These are phyloP conservation scores for Dryas octopetala DNA, from an alignment of 306 rosid genomes.

Conservation along the genomic window DNA sequence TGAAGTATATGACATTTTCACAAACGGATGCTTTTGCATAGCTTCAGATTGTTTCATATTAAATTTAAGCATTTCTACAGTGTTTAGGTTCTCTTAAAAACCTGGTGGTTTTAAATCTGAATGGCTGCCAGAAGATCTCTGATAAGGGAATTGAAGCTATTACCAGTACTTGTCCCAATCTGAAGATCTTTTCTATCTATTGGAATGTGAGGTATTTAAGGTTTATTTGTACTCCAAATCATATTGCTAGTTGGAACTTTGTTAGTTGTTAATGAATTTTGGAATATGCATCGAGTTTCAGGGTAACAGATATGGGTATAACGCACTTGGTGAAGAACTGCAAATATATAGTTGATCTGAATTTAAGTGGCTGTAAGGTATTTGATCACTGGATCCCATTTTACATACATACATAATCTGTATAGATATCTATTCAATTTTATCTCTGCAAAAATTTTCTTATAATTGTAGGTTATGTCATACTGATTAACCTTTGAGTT, in stretches of 20 bases:
- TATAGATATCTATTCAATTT: neutral
- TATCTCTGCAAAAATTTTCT: neutral
- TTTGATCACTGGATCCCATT: constrained; percentile 22
- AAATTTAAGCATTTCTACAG: constrained; percentile 39
- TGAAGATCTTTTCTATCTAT: constrained; percentile 61
- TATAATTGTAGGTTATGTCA: neutral
- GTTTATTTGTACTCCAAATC: constrained; percentile 18
- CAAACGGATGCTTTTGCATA: neutral
- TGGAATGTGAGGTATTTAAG: constrained; percentile 81
- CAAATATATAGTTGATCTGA: constrained; percentile 59
- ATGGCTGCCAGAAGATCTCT: constrained; percentile 85
- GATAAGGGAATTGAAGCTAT: constrained; percentile 75
- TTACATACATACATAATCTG: neutral
- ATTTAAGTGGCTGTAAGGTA: constrained; percentile 95
- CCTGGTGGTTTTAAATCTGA: constrained; percentile 72
- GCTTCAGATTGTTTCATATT: neutral
- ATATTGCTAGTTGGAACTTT: constrained; percentile 14
- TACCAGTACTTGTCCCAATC: constrained; percentile 57
- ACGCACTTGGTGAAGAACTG: constrained; percentile 53
- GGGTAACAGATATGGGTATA: constrained; percentile 63
- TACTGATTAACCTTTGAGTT: neutral
- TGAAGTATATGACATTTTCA: neutral
- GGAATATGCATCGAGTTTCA: constrained; percentile 36
- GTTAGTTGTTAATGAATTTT: constrained; percentile 18
- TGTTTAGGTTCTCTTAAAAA: constrained; percentile 61